Percentiles rank a stretch among this genome's conserved stretches.
These are phyloP conservation scores for Cladochytrium replicatum DNA, from an alignment of 192 early-diverging fungal genomes.

Conservation along the genomic window DNA sequence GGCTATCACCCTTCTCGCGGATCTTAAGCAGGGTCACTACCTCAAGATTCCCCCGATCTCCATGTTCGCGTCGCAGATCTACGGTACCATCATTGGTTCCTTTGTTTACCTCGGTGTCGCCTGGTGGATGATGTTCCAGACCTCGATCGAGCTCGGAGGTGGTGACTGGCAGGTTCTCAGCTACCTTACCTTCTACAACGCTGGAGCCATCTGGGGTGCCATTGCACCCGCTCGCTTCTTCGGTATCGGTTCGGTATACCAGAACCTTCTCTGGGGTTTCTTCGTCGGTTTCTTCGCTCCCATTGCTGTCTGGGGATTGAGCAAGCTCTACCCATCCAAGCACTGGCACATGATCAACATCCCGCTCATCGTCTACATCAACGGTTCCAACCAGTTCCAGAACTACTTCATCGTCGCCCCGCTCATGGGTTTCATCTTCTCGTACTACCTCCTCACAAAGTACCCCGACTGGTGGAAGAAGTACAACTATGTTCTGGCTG, in stretches of 20 bases:
- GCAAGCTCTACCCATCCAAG: slow-evolving; percentile 39
- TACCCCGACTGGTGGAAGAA: slow-evolving; percentile 44
- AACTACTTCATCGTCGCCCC: no score
- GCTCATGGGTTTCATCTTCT: slow-evolving; percentile 39
- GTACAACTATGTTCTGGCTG: slow-evolving; percentile 61
- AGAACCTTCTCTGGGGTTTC: slow-evolving; percentile 15
- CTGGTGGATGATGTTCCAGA: slow-evolving; percentile 18
- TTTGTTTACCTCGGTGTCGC: slow-evolving; percentile 32
- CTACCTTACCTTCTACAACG: slow-evolving; percentile 42
- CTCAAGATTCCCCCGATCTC: slow-evolving; percentile 56
- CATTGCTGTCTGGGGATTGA: slow-evolving; percentile 18
- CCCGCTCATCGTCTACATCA: no score
- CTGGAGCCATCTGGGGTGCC: slow-evolving; percentile 55
- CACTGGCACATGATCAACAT: not conserved
- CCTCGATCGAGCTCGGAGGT: slow-evolving; percentile 4
- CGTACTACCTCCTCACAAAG: slow-evolving; percentile 41
- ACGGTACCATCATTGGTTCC: slow-evolving; percentile 47
- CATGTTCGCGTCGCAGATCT: slow-evolving; percentile 53
- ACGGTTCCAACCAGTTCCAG: no score
- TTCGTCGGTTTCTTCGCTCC: slow-evolving; percentile 18
- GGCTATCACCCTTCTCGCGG: slow-evolving; percentile 55
- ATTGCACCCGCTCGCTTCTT: slow-evolving; percentile 18
- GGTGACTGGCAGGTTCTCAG: slow-evolving; percentile 11
- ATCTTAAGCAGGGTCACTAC: slow-evolving; percentile 77
- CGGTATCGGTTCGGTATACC: slow-evolving; percentile 21